These are phyloP conservation scores for Amanita inopinata DNA, from an alignment of 768 basidiomycete species.

Conservation along the genomic window DNA sequence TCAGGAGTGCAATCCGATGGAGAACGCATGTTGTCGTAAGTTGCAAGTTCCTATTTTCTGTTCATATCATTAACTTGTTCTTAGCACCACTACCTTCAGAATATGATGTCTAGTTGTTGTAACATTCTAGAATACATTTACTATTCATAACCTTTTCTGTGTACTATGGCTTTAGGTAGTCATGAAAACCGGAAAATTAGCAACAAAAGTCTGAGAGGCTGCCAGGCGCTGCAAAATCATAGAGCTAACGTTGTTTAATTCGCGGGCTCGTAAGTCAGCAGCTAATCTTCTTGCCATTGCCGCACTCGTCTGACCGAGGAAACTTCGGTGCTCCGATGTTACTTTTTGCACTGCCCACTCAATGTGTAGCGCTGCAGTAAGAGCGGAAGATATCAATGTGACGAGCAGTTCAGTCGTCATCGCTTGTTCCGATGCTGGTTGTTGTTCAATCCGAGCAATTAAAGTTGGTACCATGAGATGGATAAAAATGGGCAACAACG, in stretches of 20 bases:
- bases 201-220: slow-evolving; percentile 53
- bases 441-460: slow-evolving; percentile 45
- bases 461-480: slow-evolving; percentile 57
- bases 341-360: slow-evolving; percentile 58
- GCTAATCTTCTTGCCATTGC: slow-evolving; percentile 61
- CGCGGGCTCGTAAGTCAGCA: slow-evolving; percentile 45
- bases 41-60: slow-evolving; percentile 11
- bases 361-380: slow-evolving; percentile 59
- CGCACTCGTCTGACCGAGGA: slow-evolving; percentile 54
- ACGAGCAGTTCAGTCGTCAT: slow-evolving; percentile 54
- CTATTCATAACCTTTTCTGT: slow-evolving; percentile 12
- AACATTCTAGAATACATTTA: slow-evolving; percentile 9
- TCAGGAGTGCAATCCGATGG: slow-evolving; percentile 52
- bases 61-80: neutral
- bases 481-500: slow-evolving; percentile 66
- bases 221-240: slow-evolving; percentile 50
- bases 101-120: slow-evolving; percentile 11
- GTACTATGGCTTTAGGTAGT: slow-evolving; percentile 22
- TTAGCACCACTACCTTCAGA: slow-evolving; percentile 9
- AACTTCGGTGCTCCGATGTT: slow-evolving; percentile 35
- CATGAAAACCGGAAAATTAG: slow-evolving; percentile 68
- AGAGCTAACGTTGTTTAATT: slow-evolving; percentile 37
- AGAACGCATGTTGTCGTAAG: slow-evolving; percentile 79
- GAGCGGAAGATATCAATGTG: slow-evolving; percentile 51
- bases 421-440: slow-evolving; percentile 42